Conservation (phyloP, 805 yeast species). For the Komagataella populi region DNA sequence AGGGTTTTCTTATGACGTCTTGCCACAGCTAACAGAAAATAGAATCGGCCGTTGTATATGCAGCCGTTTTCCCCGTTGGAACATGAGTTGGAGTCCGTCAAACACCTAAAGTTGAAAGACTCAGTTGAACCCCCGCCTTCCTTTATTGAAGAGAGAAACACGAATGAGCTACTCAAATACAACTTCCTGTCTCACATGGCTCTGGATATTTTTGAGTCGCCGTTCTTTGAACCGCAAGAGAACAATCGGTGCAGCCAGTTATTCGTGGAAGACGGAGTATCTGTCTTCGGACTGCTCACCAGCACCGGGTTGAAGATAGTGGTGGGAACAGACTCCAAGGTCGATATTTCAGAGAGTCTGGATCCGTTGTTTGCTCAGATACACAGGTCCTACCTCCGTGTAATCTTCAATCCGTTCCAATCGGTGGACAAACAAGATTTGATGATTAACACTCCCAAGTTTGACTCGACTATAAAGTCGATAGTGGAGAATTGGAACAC, state of each 20-base stretch:
- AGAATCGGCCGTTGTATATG: slow-evolving; percentile 46
- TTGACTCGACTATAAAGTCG: slow-evolving; percentile 14
- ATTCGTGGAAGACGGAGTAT: slow-evolving; percentile 53
- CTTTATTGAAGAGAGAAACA: slow-evolving; percentile 15
- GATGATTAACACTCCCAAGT: slow-evolving; percentile 16
- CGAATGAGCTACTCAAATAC: slow-evolving; percentile 40
- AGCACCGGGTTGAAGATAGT: slow-evolving; percentile 56
- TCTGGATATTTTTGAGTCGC: slow-evolving; percentile 50
- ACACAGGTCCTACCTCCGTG: slow-evolving; percentile 38
- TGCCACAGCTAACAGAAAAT: slow-evolving; percentile 4
- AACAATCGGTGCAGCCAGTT: slow-evolving; percentile 29
- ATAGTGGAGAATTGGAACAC: slow-evolving; percentile 14
- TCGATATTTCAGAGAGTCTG: slow-evolving; percentile 11
- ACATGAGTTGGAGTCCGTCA: slow-evolving; percentile 5
- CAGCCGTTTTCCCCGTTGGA: slow-evolving; percentile 31
- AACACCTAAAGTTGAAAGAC: background rate
- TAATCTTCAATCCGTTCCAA: slow-evolving; percentile 54
- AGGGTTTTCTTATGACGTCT: background rate
- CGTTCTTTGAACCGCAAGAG: slow-evolving; percentile 24
- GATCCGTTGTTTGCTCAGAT: slow-evolving; percentile 23
- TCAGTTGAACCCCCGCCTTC: slow-evolving; percentile 2
- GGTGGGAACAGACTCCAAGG: slow-evolving; percentile 32
- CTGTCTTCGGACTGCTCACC: slow-evolving; percentile 57
- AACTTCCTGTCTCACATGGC: slow-evolving; percentile 70
- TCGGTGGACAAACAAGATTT: slow-evolving; percentile 14